A percentile compares a stretch with the other conserved stretches of the same genome.
phyloP scores from a whole-genome alignment of 129 eudicot species.

The Centrapalus pauciflorus region DNA sequence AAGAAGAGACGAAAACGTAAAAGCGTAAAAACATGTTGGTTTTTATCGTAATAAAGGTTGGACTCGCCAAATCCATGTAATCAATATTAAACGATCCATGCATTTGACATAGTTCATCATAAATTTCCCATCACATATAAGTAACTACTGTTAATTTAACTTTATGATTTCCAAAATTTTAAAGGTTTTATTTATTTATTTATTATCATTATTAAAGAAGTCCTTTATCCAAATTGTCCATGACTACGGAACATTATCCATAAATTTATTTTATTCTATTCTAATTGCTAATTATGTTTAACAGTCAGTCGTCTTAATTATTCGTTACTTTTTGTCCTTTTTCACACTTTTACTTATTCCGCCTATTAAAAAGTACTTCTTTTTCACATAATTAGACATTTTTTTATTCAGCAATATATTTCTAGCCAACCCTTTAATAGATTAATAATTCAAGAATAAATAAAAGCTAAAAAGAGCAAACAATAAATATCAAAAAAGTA shows the following conservation, averaged over 20 bases:
- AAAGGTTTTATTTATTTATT: too few species aligned
- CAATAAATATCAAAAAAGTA: not conserved
- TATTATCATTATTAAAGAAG: too few species aligned
- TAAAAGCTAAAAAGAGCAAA: not conserved
- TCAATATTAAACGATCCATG: too few species aligned
- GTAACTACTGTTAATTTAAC: too few species aligned
- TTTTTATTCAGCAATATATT: not conserved
- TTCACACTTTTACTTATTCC: slow-evolving; percentile 1
- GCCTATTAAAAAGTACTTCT: not conserved
- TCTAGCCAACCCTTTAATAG: not conserved
- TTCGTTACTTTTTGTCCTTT: slow-evolving; percentile 13
- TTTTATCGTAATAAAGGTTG: too few species aligned
- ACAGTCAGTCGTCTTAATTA: not conserved
- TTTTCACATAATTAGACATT: not conserved
- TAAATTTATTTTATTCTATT: not conserved
- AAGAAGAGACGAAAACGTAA: too few species aligned
- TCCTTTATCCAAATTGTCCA: slow-evolving; percentile 26
- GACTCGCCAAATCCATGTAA: too few species aligned
- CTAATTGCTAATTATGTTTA: not conserved
- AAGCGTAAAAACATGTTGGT: too few species aligned
- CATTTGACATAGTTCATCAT: too few species aligned
- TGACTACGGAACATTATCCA: slow-evolving; percentile 26
- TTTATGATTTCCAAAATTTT: too few species aligned
- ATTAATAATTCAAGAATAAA: not conserved
- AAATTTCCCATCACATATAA: too few species aligned